A percentile compares a stretch with the other conserved stretches of the same genome.
phyloP scores from a whole-genome alignment of 257 asterid genomes.

The Penstemon davidsonii region DNA sequence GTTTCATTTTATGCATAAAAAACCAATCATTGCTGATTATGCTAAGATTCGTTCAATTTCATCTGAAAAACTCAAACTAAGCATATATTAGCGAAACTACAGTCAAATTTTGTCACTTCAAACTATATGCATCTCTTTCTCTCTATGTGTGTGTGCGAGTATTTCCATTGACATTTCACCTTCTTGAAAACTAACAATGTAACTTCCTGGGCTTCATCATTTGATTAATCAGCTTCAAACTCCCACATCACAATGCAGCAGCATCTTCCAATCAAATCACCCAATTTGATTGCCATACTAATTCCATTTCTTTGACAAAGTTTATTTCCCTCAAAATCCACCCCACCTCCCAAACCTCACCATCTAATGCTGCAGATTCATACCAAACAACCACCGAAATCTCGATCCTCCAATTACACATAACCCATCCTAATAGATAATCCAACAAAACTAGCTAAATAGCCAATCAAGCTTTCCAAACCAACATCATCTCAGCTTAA shows the following conservation, averaged over 20 bases:
- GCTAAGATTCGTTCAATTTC: neutral
- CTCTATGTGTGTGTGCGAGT: neutral
- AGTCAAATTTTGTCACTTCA: neutral
- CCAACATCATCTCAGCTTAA: conserved; percentile 15
- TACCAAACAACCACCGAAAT: neutral
- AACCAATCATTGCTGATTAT: too few relatives aligned
- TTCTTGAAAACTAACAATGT: neutral
- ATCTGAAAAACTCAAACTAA: neutral
- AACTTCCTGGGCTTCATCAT: neutral
- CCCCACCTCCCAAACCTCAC: neutral
- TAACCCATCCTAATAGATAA: neutral
- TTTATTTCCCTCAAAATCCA: conserved; percentile 1
- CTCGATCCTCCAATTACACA: neutral
- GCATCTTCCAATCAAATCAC: neutral
- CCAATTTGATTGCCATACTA: conserved; percentile 1
- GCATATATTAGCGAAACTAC: neutral
- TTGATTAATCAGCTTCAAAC: neutral
- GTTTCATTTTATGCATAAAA: too few relatives aligned
- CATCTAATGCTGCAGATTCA: neutral
- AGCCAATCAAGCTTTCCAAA: conserved; percentile 9
- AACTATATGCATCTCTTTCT: neutral
- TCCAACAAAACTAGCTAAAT: neutral
- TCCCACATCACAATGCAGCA: neutral
- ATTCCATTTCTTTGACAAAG: neutral
- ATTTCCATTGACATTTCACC: neutral